phyloP scores from a whole-genome alignment of 805 yeast species.

The Tetrapisispora iriomotensis region DNA sequence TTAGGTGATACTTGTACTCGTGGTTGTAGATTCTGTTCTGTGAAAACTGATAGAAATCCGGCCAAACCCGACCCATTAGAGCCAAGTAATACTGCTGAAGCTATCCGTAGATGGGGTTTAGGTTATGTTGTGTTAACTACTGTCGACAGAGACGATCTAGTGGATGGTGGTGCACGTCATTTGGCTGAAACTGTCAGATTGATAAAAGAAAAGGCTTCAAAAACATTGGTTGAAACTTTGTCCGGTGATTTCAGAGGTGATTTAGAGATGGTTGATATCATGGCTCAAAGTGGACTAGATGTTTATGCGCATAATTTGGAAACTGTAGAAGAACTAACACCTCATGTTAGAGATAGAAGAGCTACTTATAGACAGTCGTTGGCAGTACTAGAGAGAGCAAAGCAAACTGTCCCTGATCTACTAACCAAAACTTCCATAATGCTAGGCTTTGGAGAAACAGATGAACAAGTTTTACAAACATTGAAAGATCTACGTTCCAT shows the following conservation, averaged over 20 bases:
- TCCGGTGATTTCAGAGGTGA: slow-evolving; percentile 96
- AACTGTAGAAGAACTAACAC: slow-evolving; percentile 91
- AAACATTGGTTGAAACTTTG: slow-evolving; percentile 83
- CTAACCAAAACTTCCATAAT: slow-evolving; percentile 90
- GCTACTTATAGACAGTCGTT: slow-evolving; percentile 90
- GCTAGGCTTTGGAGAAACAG: slow-evolving; percentile 96
- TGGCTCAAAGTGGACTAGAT: slow-evolving; percentile 83
- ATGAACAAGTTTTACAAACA: slow-evolving; percentile 74
- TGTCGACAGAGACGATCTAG: slow-evolving; percentile 90
- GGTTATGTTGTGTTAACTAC: slow-evolving; percentile 97
- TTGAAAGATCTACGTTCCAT: slow-evolving; percentile 64
- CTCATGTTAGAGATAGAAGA: slow-evolving; percentile 89
- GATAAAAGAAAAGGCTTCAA: slow-evolving; percentile 83
- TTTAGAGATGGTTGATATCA: slow-evolving; percentile 60
- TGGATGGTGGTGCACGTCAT: slow-evolving; percentile 90
- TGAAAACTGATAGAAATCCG: slow-evolving; percentile 84
- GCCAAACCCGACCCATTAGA: slow-evolving; percentile 88
- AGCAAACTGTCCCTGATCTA: slow-evolving; percentile 59
- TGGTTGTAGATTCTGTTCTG: slow-evolving; percentile 98
- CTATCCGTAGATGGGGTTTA: slow-evolving; percentile 93
- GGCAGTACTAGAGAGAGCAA: slow-evolving; percentile 70
- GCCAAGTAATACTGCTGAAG: slow-evolving; percentile 97
- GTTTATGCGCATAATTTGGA: slow-evolving; percentile 96
- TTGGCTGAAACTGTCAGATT: slow-evolving; percentile 76
- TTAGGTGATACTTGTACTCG: slow-evolving; percentile 98